Conservation (phyloP, 2,329 filamentous ascomycete genomes). For the Orbilia javanica region DNA sequence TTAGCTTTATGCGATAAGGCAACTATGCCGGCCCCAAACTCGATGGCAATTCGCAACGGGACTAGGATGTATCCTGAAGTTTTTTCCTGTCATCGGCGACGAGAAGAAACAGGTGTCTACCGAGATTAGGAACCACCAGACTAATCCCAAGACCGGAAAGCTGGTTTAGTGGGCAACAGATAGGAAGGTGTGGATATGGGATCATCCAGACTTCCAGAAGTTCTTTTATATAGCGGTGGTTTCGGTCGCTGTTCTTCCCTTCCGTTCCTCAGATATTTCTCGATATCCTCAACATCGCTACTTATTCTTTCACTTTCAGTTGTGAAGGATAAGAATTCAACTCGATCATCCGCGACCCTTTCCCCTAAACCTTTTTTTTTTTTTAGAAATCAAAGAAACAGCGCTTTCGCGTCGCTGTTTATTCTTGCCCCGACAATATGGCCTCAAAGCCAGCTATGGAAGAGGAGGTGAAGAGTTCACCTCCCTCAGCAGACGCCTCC, state of each 20-base stretch:
- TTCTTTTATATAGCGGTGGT: slow-evolving; percentile 46
- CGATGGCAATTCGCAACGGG: slow-evolving; percentile 10
- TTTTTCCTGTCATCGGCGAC: slow-evolving; percentile 49
- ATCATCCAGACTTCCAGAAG: slow-evolving; percentile 29
- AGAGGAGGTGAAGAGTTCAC: slow-evolving; percentile 29
- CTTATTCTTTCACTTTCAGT: background rate
- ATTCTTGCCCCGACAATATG: slow-evolving; percentile 20
- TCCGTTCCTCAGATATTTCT: slow-evolving; percentile 12
- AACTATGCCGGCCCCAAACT: slow-evolving; percentile 42
- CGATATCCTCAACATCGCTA: slow-evolving; percentile 26
- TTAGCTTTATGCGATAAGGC: slow-evolving; percentile 45
- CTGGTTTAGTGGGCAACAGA: slow-evolving; percentile 20
- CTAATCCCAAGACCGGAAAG: slow-evolving; percentile 23
- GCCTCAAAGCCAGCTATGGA: slow-evolving; percentile 29
- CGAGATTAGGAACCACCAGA: slow-evolving; percentile 33
- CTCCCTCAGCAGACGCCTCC: slow-evolving; percentile 4
- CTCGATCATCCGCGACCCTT: slow-evolving; percentile 6
- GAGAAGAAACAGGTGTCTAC: slow-evolving; percentile 29
- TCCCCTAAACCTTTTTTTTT: slow-evolving; percentile 1
- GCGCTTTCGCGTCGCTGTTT: slow-evolving; percentile 28
- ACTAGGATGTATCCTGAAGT: slow-evolving; percentile 26
- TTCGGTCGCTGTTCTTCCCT: background rate
- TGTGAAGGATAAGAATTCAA: slow-evolving; percentile 28
- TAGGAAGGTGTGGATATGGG: slow-evolving; percentile 44
- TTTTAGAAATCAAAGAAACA: slow-evolving; percentile 12